Evolutionary conservation across 805 yeast species (phyloP).

Genomic region (Sugiyamaella lignohabitans): DNA sequence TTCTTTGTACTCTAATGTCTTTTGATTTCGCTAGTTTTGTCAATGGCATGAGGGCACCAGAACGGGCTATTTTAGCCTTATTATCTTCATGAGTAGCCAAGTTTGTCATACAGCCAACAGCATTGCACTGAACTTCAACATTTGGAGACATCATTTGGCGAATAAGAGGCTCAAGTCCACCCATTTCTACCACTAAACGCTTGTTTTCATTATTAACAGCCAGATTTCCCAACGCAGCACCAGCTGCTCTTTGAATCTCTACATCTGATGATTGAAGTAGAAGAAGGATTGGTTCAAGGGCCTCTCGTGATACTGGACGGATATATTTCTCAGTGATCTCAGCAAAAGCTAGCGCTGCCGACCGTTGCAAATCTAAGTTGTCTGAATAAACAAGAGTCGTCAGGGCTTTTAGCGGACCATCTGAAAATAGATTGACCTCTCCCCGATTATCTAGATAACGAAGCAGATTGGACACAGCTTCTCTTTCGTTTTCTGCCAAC

Average conservation of each 20-base stretch:
- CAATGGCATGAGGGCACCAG: conserved; percentile 92
- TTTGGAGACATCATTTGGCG: conserved; percentile 96
- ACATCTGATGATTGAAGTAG: conserved; percentile 80
- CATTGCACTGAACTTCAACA: conserved; percentile 97
- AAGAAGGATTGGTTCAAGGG: conserved; percentile 86
- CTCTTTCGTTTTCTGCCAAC: conserved; percentile 92
- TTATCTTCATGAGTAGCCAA: conserved; percentile 97
- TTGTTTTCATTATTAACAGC: conserved; percentile 97
- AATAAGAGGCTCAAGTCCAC: conserved; percentile 92
- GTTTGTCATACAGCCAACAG: conserved; percentile 97
- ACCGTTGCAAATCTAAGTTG: conserved; percentile 87
- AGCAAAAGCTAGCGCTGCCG: conserved; percentile 97
- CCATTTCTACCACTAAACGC: conserved; percentile 91
- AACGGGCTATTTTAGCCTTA: conserved; percentile 89
- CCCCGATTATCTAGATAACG: conserved; percentile 76
- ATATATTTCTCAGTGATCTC: conserved; percentile 95
- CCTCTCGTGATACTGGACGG: conserved; percentile 82
- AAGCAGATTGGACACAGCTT: conserved; percentile 84
- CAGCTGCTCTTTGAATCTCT: conserved; percentile 97
- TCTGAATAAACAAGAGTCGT: conserved; percentile 92
- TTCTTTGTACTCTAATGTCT: conserved; percentile 94
- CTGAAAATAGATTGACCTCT: conserved; percentile 67
- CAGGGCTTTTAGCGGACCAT: conserved; percentile 76
- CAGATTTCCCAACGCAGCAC: conserved; percentile 96
- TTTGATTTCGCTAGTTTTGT: conserved; percentile 91